phyloP scores from a whole-genome alignment of 495 filamentous ascomycete genomes.

The Pseudevernia furfuracea region DNA sequence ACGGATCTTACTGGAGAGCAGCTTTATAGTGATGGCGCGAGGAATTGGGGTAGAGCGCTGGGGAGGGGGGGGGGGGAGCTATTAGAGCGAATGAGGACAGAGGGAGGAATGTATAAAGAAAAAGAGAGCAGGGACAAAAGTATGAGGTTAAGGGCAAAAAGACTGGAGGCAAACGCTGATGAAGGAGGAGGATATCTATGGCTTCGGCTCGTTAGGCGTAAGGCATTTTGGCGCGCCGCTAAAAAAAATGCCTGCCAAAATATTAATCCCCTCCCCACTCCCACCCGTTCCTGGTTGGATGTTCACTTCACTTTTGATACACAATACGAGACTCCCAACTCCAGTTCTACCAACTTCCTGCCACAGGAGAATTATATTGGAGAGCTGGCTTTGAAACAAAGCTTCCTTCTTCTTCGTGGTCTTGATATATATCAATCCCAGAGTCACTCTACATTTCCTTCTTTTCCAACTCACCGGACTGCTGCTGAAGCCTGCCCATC shows the following conservation, averaged over 20 bases:
- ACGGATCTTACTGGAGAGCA: neutral
- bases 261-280: neutral
- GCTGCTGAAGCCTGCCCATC: neutral
- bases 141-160: neutral
- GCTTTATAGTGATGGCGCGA: constrained; percentile 7
- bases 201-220: constrained; percentile 9
- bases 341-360: neutral
- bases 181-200: neutral
- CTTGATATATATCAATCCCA: too few relatives aligned
- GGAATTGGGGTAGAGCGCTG: neutral
- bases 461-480: neutral
- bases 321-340: neutral
- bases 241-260: neutral
- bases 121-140: constrained; percentile 3
- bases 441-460: neutral
- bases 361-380: too few relatives aligned
- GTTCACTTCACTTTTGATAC: too few relatives aligned
- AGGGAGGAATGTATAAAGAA: neutral
- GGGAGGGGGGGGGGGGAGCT: neutral
- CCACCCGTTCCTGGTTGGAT: neutral
- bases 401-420: neutral
- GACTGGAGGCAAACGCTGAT: constrained; percentile 1
- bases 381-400: too few relatives aligned
- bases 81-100: neutral
- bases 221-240: constrained; percentile 7